These are phyloP conservation scores for Chlorella sp. DNA, from an alignment of 139 green algal species.

Conservation along the genomic window DNA sequence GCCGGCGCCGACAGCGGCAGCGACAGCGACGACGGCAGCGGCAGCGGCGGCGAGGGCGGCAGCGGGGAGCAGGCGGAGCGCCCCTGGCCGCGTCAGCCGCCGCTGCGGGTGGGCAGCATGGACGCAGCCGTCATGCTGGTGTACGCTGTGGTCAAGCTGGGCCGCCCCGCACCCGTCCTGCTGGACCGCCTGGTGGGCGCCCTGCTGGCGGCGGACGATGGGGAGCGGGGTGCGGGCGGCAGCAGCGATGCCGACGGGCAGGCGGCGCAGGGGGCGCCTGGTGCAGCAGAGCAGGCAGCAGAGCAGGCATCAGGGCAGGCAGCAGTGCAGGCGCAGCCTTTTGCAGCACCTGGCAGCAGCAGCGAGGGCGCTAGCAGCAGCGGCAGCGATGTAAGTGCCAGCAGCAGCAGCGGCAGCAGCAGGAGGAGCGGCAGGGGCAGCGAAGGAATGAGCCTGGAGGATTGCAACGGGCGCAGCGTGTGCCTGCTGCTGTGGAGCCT, in stretches of 20 bases:
- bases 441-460: background rate
- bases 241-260: background rate
- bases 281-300: background rate
- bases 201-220: background rate
- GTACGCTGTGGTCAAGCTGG: slow-evolving; percentile 16
- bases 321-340: background rate
- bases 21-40: background rate
- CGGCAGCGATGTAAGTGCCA: background rate
- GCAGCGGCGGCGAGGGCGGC: background rate
- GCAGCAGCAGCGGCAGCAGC: background rate
- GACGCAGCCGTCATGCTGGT: background rate
- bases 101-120: background rate
- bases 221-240: background rate
- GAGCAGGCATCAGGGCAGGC: too few species aligned
- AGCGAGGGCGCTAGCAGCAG: background rate
- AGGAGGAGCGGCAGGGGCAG: background rate
- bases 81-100: background rate
- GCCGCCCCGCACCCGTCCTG: background rate
- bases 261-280: background rate
- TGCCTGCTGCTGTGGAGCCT: slow-evolving; percentile 36
- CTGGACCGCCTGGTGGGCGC: background rate
- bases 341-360: background rate
- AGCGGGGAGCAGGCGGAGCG: background rate
- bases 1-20: background rate
- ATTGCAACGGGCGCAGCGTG: background rate